phyloP scores from a whole-genome alignment of 169 alveolate species.

The Cryptosporidium sp. region DNA sequence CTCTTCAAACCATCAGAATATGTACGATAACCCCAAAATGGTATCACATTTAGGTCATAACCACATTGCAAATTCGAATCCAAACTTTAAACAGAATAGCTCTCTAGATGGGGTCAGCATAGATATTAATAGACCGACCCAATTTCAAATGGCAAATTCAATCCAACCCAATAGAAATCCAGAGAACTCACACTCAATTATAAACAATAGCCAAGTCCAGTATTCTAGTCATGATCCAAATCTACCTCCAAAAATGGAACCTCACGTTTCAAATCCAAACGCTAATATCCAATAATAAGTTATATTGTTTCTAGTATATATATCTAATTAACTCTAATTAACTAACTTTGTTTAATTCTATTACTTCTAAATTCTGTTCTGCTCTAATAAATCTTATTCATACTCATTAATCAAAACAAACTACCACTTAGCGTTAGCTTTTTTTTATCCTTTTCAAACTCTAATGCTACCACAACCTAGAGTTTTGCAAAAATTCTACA shows the following conservation, averaged over 20 bases:
- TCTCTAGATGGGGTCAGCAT: not conserved
- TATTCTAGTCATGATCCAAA: not conserved
- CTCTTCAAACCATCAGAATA: conserved; percentile 2
- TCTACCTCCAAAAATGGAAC: conserved; percentile 16
- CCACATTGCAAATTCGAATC: not conserved
- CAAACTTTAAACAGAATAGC: not conserved
- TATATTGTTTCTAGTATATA: conserved; percentile 3
- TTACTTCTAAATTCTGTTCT: not conserved
- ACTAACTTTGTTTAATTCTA: not conserved
- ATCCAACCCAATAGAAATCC: not conserved
- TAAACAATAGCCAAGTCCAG: not conserved
- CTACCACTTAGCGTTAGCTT: not conserved
- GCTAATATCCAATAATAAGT: not conserved
- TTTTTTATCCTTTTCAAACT: not conserved
- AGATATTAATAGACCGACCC: not conserved
- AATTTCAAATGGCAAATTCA: not conserved
- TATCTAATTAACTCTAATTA: not conserved
- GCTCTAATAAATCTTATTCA: not conserved
- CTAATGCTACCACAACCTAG: not conserved
- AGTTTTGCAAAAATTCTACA: not conserved
- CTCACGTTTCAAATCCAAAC: not conserved
- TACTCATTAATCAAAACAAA: not conserved
- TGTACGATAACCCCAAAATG: not conserved
- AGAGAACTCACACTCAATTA: not conserved
- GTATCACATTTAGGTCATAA: not conserved